Evolutionary conservation across 805 yeast species (phyloP), one percentile per base, ranked within the genome.

Genomic region (Yamadazyma ubonensis): DNA sequence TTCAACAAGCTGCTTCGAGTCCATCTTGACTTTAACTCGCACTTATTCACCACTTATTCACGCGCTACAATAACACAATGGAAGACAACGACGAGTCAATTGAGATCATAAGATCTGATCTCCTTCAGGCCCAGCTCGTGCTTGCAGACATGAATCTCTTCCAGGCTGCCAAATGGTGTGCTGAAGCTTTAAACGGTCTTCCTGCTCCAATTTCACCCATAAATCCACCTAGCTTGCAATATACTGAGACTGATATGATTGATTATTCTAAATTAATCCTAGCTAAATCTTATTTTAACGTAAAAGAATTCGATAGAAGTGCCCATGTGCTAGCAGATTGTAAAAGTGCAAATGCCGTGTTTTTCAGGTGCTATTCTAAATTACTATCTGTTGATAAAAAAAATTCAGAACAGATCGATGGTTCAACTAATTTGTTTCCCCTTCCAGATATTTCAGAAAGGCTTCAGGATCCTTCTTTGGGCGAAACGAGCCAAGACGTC

Each of bases 221-320:
- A 7, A 22, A 23, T 5, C 29, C 42, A 12, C 44, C 53, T 6
- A 10, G 39, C 4, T 40, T 40, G 5, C 41, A 38, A n/a, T 38
- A 52, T 4, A 50, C 46, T 12, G 45, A 43, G 1, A 46, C 54
- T 2, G 80, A 79, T 41, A 52, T 58, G 35, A 29, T 43, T n/a
- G 73, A 69, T 41, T 61, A 57, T 33, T 72, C 75, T 42, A 62
- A 64, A 43, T 62, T 84, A 19, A 48, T 76, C 11, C 65, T 87
- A 19, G 96, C 91, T 1, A 77, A 79, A 39, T 59, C 85, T 0
- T 81, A 85, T 54, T 87, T 91, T 67, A 83, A 79, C 52, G 79
- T 87, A 53, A 81, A 84, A 51, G 98, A 93, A 60, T 91, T 82
- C 55, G 91, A 83, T 42, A 64, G 98, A 19, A 85, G 90, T 41